A percentile compares a stretch with the other conserved stretches of the same genome.
These are phyloP conservation scores for Selaginella tamariscina DNA, from an alignment of 75 land plant species.

Conservation along the genomic window DNA sequence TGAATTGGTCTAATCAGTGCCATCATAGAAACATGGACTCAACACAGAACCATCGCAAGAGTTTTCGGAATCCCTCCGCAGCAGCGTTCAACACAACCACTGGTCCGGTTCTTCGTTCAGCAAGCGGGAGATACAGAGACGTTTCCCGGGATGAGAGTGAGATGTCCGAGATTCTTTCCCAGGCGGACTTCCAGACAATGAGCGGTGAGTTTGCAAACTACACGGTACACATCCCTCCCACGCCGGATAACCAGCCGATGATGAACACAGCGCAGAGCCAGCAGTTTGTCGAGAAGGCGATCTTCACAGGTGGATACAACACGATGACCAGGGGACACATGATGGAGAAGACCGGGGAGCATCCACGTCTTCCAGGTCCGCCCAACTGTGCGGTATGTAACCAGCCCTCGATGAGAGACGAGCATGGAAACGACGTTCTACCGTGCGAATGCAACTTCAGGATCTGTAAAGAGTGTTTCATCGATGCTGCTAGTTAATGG, in stretches of 20 bases:
- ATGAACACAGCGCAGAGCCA: slow-evolving; percentile 30
- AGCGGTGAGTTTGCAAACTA: slow-evolving; percentile 43
- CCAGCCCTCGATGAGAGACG: slow-evolving; percentile 61
- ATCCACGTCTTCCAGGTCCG: slow-evolving; percentile 25
- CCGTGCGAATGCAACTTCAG: slow-evolving; percentile 8
- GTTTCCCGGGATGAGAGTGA: slow-evolving; percentile 62
- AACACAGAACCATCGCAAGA: no score
- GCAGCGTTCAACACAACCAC: neutral
- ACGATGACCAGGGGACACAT: slow-evolving; percentile 65
- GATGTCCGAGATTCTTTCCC: slow-evolving; percentile 29
- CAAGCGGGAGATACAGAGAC: slow-evolving; percentile 61
- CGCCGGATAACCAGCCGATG: slow-evolving; percentile 78
- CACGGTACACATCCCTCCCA: slow-evolving; percentile 80
- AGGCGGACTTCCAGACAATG: neutral
- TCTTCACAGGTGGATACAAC: slow-evolving; percentile 86
- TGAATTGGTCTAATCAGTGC: no score
- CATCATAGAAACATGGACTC: no score
- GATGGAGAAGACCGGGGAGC: slow-evolving; percentile 58
- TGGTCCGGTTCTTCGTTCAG: slow-evolving; percentile 27
- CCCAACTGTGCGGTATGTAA: slow-evolving; percentile 38
- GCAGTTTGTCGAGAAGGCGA: slow-evolving; percentile 67
- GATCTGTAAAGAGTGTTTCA: slow-evolving; percentile 47
- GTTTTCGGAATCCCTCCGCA: neutral
- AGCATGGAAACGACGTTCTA: slow-evolving; percentile 45
- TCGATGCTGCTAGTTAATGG: slow-evolving; percentile 49